Percentiles rank a stretch among this genome's conserved stretches.
These are phyloP conservation scores for Grigorovia jiainica DNA, from an alignment of 805 yeast genomes.

Conservation along the genomic window DNA sequence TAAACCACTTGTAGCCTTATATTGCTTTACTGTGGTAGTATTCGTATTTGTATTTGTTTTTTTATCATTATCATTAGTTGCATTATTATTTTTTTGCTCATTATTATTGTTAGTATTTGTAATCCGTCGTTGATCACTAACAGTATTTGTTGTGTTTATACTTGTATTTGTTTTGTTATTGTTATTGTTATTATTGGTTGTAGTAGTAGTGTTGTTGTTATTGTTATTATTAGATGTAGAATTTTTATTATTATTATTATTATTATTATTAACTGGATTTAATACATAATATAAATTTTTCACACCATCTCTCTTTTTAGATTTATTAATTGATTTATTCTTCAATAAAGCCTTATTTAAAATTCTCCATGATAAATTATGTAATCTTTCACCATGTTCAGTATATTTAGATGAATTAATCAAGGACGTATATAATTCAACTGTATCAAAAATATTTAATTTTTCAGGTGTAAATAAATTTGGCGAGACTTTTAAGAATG, in stretches of 20 bases:
- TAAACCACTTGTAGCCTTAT: slow-evolving; percentile 3
- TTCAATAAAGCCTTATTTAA: slow-evolving; percentile 23
- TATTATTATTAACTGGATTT: slow-evolving; percentile 9
- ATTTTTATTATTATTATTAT: not conserved
- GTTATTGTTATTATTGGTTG: not conserved
- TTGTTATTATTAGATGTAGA: not conserved
- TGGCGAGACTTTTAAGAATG: slow-evolving; percentile 25
- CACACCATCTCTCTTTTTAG: slow-evolving; percentile 29
- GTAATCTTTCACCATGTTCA: slow-evolving; percentile 28
- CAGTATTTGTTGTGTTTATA: not conserved
- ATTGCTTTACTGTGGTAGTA: no score
- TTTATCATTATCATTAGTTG: not conserved
- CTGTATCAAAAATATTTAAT: slow-evolving; percentile 22
- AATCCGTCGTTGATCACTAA: not conserved
- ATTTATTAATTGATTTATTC: slow-evolving; percentile 18
- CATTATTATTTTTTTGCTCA: not conserved
- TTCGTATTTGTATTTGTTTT: not conserved
- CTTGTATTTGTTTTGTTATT: not conserved
- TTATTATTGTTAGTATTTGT: not conserved
- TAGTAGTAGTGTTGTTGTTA: not conserved
- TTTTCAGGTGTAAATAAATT: slow-evolving; percentile 26
- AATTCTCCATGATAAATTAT: slow-evolving; percentile 28
- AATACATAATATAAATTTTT: slow-evolving; percentile 24
- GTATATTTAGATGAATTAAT: slow-evolving; percentile 15
- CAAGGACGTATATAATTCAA: slow-evolving; percentile 23